Base-by-base conservation (phyloP, 164 flowering plant species). In the Platanus orientalis region DNA sequence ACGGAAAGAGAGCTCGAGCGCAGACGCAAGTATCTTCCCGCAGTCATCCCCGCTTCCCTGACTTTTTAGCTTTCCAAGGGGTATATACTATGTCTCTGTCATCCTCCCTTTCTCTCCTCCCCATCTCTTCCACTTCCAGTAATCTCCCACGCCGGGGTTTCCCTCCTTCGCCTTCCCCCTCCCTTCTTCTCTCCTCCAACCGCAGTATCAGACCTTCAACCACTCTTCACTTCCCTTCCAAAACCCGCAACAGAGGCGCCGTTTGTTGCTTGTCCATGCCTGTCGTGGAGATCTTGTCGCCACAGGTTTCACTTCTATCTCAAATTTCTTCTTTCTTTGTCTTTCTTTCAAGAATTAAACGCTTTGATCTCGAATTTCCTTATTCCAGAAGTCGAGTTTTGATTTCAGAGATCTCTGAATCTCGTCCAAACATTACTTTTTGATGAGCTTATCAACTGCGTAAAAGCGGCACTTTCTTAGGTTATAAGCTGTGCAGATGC, bases 401-500 rank as follows among this genome's bases (percentile, higher is more conserved):
- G 32, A 26, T 53, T n/a, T 26, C 20, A 50, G 7, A 13, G 12
- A 1, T 20, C 7, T 11, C 9, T 1, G 52, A 21, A 19, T 3
- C 4, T 21, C n/a, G 52, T n/a, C n/a, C n/a, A 17, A 21, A 49
- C 29, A 25, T 17, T 57, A 32, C 1, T n/a, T n/a, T n/a, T n/a
- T n/a, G n/a, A n/a, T n/a, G n/a, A n/a, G 19, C 16, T 58, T 25
- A 36, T 36, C 34, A 11, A 24, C 47, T 39, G 61, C 47, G 34
- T 4, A 19, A 19, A 30, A 19, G 34, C n/a, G 47, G 26, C 17
- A 6, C n/a, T 42, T 3, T 45, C 23, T 59, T 23, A 24, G 3
- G 26, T 60, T 25, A 20, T 4, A 29, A 45, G 12, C 19, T 47
- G 24, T 58, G 50, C 71, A 69, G 77, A 58, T 85, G 69, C 83